Base-by-base conservation (phyloP, 2,329 filamentous ascomycete genomes). In the Gyromitra esculenta region DNA sequence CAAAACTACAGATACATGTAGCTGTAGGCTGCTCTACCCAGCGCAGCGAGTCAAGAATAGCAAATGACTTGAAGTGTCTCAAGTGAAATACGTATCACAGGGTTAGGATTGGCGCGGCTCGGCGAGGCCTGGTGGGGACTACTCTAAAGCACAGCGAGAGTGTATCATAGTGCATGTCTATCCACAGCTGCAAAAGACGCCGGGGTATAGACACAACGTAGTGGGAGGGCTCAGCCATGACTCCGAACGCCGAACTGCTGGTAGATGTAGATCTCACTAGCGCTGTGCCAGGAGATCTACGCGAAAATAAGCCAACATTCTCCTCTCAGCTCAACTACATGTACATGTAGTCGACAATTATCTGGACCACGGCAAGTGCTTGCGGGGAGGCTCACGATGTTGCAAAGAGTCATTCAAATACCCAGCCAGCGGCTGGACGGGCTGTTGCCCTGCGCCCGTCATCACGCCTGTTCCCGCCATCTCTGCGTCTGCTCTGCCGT, bases 381-480 rank as follows among this genome's bases (percentile, higher is more conserved):
- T 4, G 48, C 48, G 5, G 56, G 39, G 43, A n/a, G 63, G 7
- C 5, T 70, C 54, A 41, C 57, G 43, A 56, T 43, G 57, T 18
- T 63, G 57, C 66, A 15, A 64, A 54, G 68, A 71, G 57, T 71
- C 68, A 71, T 54, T 13, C 57, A 13, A 35, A 8, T 43, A 11
- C 56, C 54, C 25, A 8, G 43, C 2, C 1, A 21, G 18, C 39
- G 41, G 25, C 15, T 18, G 3, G 1, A n/a, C 35, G 50, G 65
- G 67, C 43, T 62, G 48, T 64, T 50, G 48, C 68, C 59, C 68
- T 73, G 70, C 70, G 62, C 60, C 37, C 68, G 4, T 4, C 25
- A 31, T 31, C 41, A 45, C 11, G 41, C 11, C 41, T 15, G 9
- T 15, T 45, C 41, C 41, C 43, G 65, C 52, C 59, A 21, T 59